These are phyloP conservation scores for Pichia sp. DNA, from an alignment of 1,139 yeast genomes.

Conservation along the genomic window DNA sequence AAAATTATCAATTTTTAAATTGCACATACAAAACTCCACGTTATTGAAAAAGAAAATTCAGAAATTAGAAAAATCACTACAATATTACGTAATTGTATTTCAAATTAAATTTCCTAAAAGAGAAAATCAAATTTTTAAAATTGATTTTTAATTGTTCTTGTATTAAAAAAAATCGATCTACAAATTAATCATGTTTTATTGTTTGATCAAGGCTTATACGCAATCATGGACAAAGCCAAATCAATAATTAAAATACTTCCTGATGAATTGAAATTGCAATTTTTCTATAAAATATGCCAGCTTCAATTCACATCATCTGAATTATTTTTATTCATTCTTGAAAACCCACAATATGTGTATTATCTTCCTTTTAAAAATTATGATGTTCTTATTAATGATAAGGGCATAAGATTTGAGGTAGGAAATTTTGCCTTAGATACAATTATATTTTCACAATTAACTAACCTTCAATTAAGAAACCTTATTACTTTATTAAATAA, in stretches of 20 bases:
- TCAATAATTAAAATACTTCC: background rate
- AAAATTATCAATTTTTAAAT: no score
- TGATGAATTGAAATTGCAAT: background rate
- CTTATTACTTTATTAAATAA: background rate
- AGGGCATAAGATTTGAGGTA: background rate
- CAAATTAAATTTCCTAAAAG: no score
- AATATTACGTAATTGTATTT: no score
- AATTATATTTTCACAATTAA: background rate
- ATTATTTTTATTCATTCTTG: background rate
- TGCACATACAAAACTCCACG: no score
- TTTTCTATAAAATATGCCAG: background rate
- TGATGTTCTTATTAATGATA: background rate
- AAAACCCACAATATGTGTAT: background rate
- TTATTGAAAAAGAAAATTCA: no score
- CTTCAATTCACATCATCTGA: background rate
- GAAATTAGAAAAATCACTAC: no score
- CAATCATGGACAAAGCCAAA: background rate
- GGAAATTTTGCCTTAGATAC: background rate
- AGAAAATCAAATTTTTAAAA: no score
- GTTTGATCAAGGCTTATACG: no score
- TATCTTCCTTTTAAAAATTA: background rate
- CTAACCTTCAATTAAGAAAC: background rate
- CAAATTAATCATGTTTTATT: no score
- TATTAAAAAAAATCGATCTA: no score
- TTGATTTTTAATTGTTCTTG: no score